These are phyloP conservation scores for Mortierella sp. DNA, from an alignment of 371 early-diverging fungal genomes.

Conservation along the genomic window DNA sequence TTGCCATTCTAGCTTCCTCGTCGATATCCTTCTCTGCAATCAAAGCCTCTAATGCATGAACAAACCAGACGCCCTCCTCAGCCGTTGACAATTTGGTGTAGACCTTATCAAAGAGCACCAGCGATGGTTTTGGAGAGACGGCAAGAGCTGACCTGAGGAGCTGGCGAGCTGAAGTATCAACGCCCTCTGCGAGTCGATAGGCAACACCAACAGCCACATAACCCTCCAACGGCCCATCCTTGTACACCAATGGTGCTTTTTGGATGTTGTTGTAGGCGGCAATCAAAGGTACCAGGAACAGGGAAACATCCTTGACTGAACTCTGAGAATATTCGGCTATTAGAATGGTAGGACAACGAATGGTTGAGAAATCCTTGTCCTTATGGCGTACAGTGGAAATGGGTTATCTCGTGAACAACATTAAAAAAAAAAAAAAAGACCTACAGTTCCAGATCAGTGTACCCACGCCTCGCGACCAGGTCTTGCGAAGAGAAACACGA, in stretches of 20 bases:
- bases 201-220: conserved; percentile 69
- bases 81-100: conserved; percentile 77
- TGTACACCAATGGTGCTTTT: conserved; percentile 70
- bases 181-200: conserved; percentile 32
- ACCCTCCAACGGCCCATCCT: conserved; percentile 79
- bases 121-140: conserved; percentile 69
- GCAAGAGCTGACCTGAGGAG: conserved; percentile 49
- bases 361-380: neutral
- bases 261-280: conserved; percentile 70
- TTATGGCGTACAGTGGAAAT: neutral
- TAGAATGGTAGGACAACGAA: conserved; percentile 4
- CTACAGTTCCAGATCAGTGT: conserved; percentile 60
- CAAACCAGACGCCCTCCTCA: conserved; percentile 80
- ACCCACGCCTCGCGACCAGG: conserved; percentile 66
- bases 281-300: conserved; percentile 64
- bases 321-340: conserved; percentile 31
- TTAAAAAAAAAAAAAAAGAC: conserved; percentile 1
- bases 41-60: conserved; percentile 70
- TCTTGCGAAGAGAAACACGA: conserved; percentile 68
- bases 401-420: neutral
- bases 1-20: conserved; percentile 37
- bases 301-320: conserved; percentile 45
- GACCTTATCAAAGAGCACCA: conserved; percentile 84
- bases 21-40: conserved; percentile 27
- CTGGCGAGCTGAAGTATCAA: conserved; percentile 37